phyloP scores from a whole-genome alignment of 495 filamentous ascomycete species.

The Bacidia gigantensis region DNA sequence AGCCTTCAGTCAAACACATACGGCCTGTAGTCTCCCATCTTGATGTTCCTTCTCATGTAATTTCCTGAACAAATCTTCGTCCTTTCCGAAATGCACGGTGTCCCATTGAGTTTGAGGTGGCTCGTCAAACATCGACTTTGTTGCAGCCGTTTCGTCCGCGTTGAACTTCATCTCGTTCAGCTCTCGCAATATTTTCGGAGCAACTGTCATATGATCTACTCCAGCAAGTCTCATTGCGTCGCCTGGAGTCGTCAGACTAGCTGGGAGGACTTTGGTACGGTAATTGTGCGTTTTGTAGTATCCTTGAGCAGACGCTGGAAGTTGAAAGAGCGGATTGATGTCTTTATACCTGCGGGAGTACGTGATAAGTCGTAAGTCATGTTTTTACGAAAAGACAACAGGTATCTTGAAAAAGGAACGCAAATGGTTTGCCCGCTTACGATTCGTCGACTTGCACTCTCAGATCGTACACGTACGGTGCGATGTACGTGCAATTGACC shows the following conservation, averaged over 20 bases:
- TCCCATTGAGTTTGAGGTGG: background rate
- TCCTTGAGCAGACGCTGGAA: constrained; percentile 38
- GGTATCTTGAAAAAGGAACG: too few species aligned
- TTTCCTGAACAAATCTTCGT: background rate
- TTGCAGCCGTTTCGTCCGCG: background rate
- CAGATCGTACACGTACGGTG: constrained; percentile 52
- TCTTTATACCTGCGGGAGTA: constrained; percentile 28
- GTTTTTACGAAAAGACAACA: too few species aligned
- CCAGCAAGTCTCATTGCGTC: constrained; percentile 47
- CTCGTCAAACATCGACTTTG: background rate
- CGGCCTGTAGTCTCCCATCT: background rate
- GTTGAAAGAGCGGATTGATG: constrained; percentile 30
- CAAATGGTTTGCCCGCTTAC: too few species aligned
- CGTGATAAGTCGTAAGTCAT: constrained; percentile 8
- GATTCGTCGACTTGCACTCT: constrained; percentile 43
- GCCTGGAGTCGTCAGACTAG: constrained; percentile 39
- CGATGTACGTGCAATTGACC: constrained; percentile 44
- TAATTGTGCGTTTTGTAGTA: constrained; percentile 33
- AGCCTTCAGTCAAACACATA: too few species aligned
- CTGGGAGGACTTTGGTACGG: constrained; percentile 40
- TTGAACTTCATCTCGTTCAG: constrained; percentile 15
- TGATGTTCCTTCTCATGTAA: background rate
- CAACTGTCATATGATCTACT: constrained; percentile 42
- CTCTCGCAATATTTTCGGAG: constrained; percentile 35
- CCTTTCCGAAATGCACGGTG: background rate